Evolutionary conservation across 345 rosid genomes (phyloP).

Genomic region (Gossypium arboreum): DNA sequence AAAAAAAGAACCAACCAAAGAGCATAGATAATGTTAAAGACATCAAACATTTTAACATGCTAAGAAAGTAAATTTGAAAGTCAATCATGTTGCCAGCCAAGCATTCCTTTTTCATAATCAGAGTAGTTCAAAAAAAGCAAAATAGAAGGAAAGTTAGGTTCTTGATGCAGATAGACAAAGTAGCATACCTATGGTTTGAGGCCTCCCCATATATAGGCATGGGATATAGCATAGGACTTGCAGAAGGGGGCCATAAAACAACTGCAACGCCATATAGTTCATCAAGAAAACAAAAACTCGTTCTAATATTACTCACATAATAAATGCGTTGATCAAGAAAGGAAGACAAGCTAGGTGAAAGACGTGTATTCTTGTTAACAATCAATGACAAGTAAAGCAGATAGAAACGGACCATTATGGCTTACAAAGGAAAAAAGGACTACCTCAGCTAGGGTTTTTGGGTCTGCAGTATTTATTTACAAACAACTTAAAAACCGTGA

Average conservation of each 20-base stretch:
- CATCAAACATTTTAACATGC: not conserved
- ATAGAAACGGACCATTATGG: not conserved
- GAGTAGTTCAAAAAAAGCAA: not conserved
- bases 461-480: not conserved
- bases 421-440: not conserved
- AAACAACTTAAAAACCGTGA: not conserved
- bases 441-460: not conserved
- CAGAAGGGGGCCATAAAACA: constrained; percentile 85
- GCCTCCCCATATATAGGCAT: constrained; percentile 91
- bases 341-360: not conserved
- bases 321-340: not conserved
- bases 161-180: constrained; percentile 11
- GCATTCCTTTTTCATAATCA: not conserved
- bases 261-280: constrained; percentile 39
- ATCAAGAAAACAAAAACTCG: constrained; percentile 6
- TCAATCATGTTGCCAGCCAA: not conserved
- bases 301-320: not conserved
- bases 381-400: not conserved
- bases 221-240: constrained; percentile 76
- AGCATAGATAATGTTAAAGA: constrained; percentile 5
- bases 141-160: constrained; percentile 15
- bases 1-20: not conserved
- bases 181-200: constrained; percentile 79
- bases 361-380: not conserved
- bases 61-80: constrained; percentile 7